Percentiles rank a stretch among this genome's conserved stretches.
phyloP scores from a whole-genome alignment of 352 stramenopile species.

The Globisporangium viniferum region DNA sequence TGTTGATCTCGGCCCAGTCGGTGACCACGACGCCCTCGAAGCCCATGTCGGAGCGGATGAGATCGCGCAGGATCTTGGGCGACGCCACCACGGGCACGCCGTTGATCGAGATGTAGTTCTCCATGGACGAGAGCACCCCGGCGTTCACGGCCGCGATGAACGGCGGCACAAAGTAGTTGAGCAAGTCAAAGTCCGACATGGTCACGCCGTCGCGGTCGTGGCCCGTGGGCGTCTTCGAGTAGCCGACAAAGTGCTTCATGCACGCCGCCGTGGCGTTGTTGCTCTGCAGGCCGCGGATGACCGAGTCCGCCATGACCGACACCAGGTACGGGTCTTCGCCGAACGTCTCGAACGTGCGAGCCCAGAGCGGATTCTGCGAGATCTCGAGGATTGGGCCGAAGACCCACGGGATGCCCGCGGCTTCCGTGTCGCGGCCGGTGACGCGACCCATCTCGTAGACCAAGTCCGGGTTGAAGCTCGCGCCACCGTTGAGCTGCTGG shows the following conservation, averaged over 20 bases:
- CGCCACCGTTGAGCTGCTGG: conserved; percentile 86
- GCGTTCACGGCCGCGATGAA: conserved; percentile 82
- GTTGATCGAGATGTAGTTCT: conserved; percentile 92
- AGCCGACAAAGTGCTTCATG: conserved; percentile 90
- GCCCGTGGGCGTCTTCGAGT: conserved; percentile 77
- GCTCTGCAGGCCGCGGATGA: conserved; percentile 83
- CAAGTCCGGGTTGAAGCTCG: conserved; percentile 85
- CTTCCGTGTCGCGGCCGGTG: conserved; percentile 80
- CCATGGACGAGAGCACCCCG: conserved; percentile 89
- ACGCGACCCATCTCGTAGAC: conserved; percentile 67
- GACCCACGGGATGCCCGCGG: conserved; percentile 87
- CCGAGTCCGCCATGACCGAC: conserved; percentile 68
- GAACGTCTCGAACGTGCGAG: conserved; percentile 93
- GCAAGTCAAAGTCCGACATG: conserved; percentile 69
- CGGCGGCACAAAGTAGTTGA: conserved; percentile 83
- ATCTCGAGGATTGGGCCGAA: conserved; percentile 90
- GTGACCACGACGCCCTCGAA: conserved; percentile 92
- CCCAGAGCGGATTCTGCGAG: conserved; percentile 85
- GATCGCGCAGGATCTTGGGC: conserved; percentile 61
- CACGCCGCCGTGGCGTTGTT: conserved; percentile 68
- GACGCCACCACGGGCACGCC: conserved; percentile 89
- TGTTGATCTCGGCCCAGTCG: conserved; percentile 92
- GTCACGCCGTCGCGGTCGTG: conserved; percentile 81
- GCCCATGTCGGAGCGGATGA: conserved; percentile 79
- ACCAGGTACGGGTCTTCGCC: conserved; percentile 90